These are phyloP conservation scores for Pyrus hybrid DNA, from an alignment of 331 rosid species.

Conservation along the genomic window DNA sequence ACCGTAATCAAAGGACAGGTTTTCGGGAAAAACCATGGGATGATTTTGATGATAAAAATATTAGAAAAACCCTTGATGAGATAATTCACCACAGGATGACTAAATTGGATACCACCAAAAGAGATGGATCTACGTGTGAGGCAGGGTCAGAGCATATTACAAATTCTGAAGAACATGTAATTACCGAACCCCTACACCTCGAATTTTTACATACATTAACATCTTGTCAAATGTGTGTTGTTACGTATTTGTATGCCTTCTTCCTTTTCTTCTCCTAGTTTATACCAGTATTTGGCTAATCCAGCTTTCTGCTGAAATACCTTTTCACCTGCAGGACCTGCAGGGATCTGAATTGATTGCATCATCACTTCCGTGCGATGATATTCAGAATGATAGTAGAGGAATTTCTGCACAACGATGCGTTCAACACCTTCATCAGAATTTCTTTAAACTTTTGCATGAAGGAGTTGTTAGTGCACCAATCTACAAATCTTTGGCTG, in stretches of 20 bases:
- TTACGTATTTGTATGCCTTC: background rate
- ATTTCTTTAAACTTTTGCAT: background rate
- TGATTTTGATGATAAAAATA: conserved; percentile 46
- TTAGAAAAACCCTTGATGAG: conserved; percentile 61
- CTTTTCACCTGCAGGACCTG: background rate
- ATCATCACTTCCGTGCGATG: background rate
- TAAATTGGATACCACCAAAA: conserved; percentile 46
- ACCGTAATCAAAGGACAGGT: conserved; percentile 16
- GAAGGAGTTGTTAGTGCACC: background rate
- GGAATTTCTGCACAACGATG: background rate
- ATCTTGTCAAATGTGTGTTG: background rate
- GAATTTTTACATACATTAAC: background rate
- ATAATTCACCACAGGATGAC: conserved; percentile 54
- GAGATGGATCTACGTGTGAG: conserved; percentile 32
- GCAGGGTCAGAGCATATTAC: conserved; percentile 36
- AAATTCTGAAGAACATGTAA: conserved; percentile 40
- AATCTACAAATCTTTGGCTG: background rate
- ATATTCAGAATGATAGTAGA: background rate
- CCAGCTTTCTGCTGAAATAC: background rate
- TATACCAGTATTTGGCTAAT: background rate
- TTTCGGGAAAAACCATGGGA: conserved; percentile 58
- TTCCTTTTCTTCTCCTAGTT: background rate
- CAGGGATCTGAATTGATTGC: background rate
- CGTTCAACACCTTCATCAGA: background rate
- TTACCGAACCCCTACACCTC: background rate